Base-by-base conservation (phyloP, 345 rosid genomes). In the Acer campestre region DNA sequence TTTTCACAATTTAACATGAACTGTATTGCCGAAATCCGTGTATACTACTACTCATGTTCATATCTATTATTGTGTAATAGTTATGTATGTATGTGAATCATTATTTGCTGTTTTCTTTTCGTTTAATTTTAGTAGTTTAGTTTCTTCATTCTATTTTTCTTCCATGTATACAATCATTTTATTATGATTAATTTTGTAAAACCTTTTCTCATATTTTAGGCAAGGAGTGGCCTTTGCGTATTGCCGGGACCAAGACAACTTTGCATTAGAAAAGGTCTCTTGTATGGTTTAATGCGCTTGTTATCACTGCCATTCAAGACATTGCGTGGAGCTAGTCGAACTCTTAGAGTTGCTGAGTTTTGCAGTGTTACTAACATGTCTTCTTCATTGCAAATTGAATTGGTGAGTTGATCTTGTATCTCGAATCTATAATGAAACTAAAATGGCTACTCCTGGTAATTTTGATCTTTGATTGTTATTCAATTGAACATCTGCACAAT, bases 231-330 rank as follows among this genome's bases (percentile, higher is more conserved):
- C 83, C 82, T 90, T 55, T 89, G 98, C 7, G 79, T 90, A 76
- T 87, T 95, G 94, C 99, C 99, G 0, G 85, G 97, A 74, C 80
- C 81, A 81, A 90, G 97, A 80, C 95, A 94, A 68, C 86, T 97
- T 80, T 90, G 92, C 90, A 80, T 97, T 69, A 89, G 98, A 69
- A 94, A 92, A 82, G 94, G 98, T 81, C 83, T 97, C 49, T 71
- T 93, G 75, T 92, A 91, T 88, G 97, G 97, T 70, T 84, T 96
- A 16, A 86, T 92, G 89, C 88, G 86, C 76, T 73, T 94, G 73
- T 35, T 94, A 73, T 92, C 97, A 18, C 87, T 84, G 73, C 98
- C 99, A n/a, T 82, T 92, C 70, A 94, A 94, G 83, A 94, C 98
- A 51, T 81, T 97, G 89, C 92, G 94, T 74, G 92, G 94, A 74